Conservation (phyloP, 345 rosid genomes). For the Rhodamnia rubescens region DNA sequence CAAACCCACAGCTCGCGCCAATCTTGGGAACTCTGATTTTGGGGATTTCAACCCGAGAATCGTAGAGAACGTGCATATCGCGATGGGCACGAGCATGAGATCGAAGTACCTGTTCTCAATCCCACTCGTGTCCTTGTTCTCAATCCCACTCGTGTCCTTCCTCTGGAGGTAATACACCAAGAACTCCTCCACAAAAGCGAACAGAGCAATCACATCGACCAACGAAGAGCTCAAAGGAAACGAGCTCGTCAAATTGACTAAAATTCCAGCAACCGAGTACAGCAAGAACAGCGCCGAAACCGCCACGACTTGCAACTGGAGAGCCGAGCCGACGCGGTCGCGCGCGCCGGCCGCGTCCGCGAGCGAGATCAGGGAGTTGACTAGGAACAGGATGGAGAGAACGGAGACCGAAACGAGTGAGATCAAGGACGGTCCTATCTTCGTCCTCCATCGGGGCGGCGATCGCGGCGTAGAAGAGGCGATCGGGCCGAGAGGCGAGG, state of each 20-base stretch:
- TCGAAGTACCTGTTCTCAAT: slow-evolving; percentile 71
- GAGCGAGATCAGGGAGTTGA: slow-evolving; percentile 46
- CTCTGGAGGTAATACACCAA: slow-evolving; percentile 63
- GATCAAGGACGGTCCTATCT: background rate
- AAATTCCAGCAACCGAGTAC: slow-evolving; percentile 44
- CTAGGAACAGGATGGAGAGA: slow-evolving; percentile 37
- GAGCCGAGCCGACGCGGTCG: slow-evolving; percentile 57
- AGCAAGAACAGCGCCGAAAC: slow-evolving; percentile 44
- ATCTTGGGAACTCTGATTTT: slow-evolving; percentile 15
- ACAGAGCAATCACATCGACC: slow-evolving; percentile 45
- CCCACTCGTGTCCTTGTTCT: slow-evolving; percentile 58
- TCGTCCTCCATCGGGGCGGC: background rate
- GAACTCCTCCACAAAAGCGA: slow-evolving; percentile 79
- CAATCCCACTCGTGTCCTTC: slow-evolving; percentile 56
- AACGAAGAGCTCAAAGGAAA: slow-evolving; percentile 36
- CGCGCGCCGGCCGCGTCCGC: slow-evolving; percentile 33
- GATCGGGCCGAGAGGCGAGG: slow-evolving; percentile 13
- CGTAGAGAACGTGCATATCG: slow-evolving; percentile 49
- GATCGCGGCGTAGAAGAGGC: background rate
- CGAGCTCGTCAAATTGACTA: slow-evolving; percentile 10
- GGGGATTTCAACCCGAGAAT: slow-evolving; percentile 29
- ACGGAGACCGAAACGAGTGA: slow-evolving; percentile 13
- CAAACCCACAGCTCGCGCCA: slow-evolving; percentile 64
- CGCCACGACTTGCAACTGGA: slow-evolving; percentile 59
- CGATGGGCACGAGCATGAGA: slow-evolving; percentile 76